Conservation (phyloP, 2,329 filamentous ascomycete species). For the Coleophoma eucalyptorum region DNA sequence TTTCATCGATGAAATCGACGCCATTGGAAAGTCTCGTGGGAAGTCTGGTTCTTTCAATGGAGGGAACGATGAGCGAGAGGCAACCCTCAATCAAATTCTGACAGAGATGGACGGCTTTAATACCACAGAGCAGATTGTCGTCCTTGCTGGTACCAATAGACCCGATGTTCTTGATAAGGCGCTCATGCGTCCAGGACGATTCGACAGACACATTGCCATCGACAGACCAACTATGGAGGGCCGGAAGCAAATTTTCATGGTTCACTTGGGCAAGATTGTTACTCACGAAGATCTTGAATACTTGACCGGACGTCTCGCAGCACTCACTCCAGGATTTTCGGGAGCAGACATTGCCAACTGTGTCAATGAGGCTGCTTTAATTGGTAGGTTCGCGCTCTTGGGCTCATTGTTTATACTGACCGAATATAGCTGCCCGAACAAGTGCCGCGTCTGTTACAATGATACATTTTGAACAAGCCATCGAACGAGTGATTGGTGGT, state of each 20-base stretch:
- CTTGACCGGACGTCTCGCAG: constrained; percentile 82
- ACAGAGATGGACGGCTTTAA: constrained; percentile 99
- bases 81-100: constrained; percentile 94
- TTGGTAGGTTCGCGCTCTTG: constrained; percentile 61
- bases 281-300: constrained; percentile 87
- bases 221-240: constrained; percentile 96
- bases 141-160: constrained; percentile 93
- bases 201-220: constrained; percentile 94
- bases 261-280: constrained; percentile 92
- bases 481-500: constrained; percentile 94
- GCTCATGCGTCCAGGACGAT: constrained; percentile 92
- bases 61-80: constrained; percentile 95
- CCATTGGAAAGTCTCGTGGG: constrained; percentile 85
- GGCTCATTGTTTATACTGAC: constrained; percentile 34
- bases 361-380: constrained; percentile 93
- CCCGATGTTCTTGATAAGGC: constrained; percentile 94
- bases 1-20: constrained; percentile 99
- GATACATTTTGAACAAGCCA: constrained; percentile 93
- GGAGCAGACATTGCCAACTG: constrained; percentile 98
- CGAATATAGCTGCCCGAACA: constrained; percentile 67
- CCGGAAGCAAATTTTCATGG: constrained; percentile 90
- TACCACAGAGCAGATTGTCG: constrained; percentile 92
- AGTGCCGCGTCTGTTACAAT: constrained; percentile 80
- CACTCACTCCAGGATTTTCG: constrained; percentile 92
- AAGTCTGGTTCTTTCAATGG: constrained; percentile 77